A percentile compares a stretch with the other conserved stretches of the same genome.
Evolutionary conservation across 306 rosid genomes (phyloP).

Genomic region (Acacia crassicarpa): DNA sequence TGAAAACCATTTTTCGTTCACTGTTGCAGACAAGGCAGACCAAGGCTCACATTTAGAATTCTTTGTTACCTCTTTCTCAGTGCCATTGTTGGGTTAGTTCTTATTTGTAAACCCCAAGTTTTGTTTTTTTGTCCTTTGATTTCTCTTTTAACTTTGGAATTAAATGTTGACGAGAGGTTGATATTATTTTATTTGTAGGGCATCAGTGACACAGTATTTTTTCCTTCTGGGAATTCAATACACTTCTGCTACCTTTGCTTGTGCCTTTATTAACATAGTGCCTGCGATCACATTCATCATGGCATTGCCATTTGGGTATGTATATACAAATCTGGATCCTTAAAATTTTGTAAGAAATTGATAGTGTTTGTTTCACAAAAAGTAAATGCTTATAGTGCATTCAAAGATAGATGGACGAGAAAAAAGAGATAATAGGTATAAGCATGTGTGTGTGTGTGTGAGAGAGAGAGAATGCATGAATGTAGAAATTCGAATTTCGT

Average conservation of each 20-base stretch:
- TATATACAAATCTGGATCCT: neutral
- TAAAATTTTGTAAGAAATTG: neutral
- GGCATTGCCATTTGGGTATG: constrained; percentile 73
- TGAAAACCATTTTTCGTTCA: neutral
- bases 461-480: neutral
- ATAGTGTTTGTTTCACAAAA: neutral
- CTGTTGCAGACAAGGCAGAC: constrained; percentile 66
- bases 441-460: neutral
- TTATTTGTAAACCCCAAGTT: neutral
- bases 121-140: constrained; percentile 4
- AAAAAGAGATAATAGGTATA: neutral
- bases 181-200: constrained; percentile 22
- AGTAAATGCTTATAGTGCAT: neutral
- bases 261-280: constrained; percentile 69
- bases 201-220: constrained; percentile 62
- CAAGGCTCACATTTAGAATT: constrained; percentile 65
- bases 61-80: constrained; percentile 80
- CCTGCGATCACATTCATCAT: constrained; percentile 66
- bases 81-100: constrained; percentile 81
- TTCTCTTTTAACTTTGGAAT: constrained; percentile 1
- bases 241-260: constrained; percentile 71
- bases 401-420: neutral
- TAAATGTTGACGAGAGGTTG: neutral
- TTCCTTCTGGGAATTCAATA: constrained; percentile 73
- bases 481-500: neutral